These are phyloP conservation scores for Panicum virgatum DNA, from an alignment of 202 grass and related monocot species.

Conservation along the genomic window DNA sequence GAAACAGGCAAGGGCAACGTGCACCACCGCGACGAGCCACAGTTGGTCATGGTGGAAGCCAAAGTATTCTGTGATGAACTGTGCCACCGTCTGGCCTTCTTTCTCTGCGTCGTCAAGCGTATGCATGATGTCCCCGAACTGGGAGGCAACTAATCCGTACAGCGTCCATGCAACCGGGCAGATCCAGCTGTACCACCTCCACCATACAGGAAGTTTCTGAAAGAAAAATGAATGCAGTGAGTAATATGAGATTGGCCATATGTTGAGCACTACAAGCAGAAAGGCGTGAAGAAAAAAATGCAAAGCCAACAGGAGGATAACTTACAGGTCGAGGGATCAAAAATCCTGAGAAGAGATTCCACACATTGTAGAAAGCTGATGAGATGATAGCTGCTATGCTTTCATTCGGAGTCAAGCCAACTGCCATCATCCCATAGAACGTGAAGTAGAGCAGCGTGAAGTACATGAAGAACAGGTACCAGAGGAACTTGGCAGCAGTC, in stretches of 20 bases:
- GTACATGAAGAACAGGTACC: constrained; percentile 95
- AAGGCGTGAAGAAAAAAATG: background rate
- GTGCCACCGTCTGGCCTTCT: background rate
- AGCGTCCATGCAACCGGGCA: constrained; percentile 81
- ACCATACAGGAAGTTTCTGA: constrained; percentile 79
- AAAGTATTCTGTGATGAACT: constrained; percentile 49
- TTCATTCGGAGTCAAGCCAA: constrained; percentile 80
- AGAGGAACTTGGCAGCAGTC: constrained; percentile 81
- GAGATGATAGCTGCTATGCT: constrained; percentile 74
- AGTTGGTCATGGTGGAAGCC: constrained; percentile 63
- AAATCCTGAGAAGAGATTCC: constrained; percentile 90
- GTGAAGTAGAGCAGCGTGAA: constrained; percentile 85
- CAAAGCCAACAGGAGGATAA: constrained; percentile 24
- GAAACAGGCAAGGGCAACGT: constrained; percentile 42
- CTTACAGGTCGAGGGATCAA: constrained; percentile 79
- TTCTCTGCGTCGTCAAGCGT: rapidly evolving
- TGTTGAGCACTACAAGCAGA: background rate
- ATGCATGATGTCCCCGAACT: constrained; percentile 55
- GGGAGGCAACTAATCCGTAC: constrained; percentile 66
- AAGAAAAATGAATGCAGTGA: constrained; percentile 18
- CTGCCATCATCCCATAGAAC: constrained; percentile 88
- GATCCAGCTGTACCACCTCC: constrained; percentile 81
- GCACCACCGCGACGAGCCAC: constrained; percentile 52
- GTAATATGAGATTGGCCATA: background rate
- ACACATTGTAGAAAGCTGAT: constrained; percentile 67